Evolutionary conservation across 495 filamentous ascomycete genomes (phyloP).

Genomic region (Mycothermus thermophilus): DNA sequence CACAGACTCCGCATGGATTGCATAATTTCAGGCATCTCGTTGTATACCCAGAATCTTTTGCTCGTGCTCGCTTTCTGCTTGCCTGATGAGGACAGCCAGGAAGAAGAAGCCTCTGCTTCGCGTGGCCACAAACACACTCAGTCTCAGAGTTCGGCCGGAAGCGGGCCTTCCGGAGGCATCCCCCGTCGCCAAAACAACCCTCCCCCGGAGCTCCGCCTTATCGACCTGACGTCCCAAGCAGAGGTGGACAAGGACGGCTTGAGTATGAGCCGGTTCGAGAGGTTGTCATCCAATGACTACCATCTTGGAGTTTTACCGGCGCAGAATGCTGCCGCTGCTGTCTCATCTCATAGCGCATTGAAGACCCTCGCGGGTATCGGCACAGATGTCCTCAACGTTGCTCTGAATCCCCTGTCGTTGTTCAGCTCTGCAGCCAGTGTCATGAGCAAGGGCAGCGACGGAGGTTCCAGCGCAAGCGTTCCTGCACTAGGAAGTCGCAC

Average conservation of each 20-base stretch:
- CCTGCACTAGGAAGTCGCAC: constrained; percentile 13
- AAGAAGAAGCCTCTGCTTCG: constrained; percentile 9
- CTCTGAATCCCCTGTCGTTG: constrained; percentile 66
- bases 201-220: constrained; percentile 77
- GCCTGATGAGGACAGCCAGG: constrained; percentile 39
- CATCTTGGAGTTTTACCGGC: constrained; percentile 75
- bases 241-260: constrained; percentile 69
- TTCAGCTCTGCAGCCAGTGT: constrained; percentile 83
- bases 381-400: constrained; percentile 59
- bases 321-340: constrained; percentile 43
- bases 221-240: constrained; percentile 67
- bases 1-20: constrained; percentile 82
- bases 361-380: constrained; percentile 49
- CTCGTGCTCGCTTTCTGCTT: constrained; percentile 82
- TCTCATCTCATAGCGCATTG: constrained; percentile 54
- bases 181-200: constrained; percentile 58
- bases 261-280: constrained; percentile 69
- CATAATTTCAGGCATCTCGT: constrained; percentile 87
- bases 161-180: constrained; percentile 43
- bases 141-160: constrained; percentile 31
- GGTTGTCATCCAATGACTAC: constrained; percentile 80
- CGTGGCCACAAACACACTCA: constrained; percentile 21
- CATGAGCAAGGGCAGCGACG: constrained; percentile 51
- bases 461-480: constrained; percentile 18
- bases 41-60: constrained; percentile 87